These are phyloP conservation scores for Vachellia collinsii DNA, from an alignment of 306 rosid species.

Conservation along the genomic window DNA sequence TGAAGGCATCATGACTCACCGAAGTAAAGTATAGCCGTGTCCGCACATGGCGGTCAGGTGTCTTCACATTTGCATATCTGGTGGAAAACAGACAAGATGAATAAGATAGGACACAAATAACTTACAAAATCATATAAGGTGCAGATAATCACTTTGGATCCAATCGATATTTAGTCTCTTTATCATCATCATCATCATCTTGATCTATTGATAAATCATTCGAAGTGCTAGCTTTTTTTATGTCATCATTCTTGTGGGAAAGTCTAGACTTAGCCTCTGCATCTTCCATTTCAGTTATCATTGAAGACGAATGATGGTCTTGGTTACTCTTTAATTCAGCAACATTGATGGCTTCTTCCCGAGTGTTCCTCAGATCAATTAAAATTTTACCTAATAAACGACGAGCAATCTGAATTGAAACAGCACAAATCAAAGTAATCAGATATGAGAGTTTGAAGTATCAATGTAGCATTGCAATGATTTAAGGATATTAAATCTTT, in stretches of 20 bases:
- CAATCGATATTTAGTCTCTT: conserved; percentile 93
- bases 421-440: conserved; percentile 28
- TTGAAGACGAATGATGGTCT: conserved; percentile 54
- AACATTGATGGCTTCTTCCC: conserved; percentile 91
- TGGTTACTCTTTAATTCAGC: conserved; percentile 80
- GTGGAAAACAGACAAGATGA: conserved; percentile 25
- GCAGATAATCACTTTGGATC: conserved; percentile 74
- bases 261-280: conserved; percentile 57
- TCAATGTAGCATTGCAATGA: not conserved
- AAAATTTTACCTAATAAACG: conserved; percentile 86
- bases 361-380: conserved; percentile 93
- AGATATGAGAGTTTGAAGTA: conserved; percentile 12
- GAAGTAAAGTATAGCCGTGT: conserved; percentile 97
- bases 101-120: conserved; percentile 22
- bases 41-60: conserved; percentile 95
- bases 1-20: conserved; percentile 51
- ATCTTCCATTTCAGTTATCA: conserved; percentile 58
- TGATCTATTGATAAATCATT: conserved; percentile 78
- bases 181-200: conserved; percentile 95
- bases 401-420: conserved; percentile 78
- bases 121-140: conserved; percentile 24
- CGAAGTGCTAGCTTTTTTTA: conserved; percentile 54
- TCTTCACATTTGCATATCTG: conserved; percentile 96
- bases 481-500: conserved; percentile 21
- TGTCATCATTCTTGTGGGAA: conserved; percentile 63